These are phyloP conservation scores for Colletotrichum sp. DNA, from an alignment of 2,329 filamentous ascomycete species.

Conservation along the genomic window DNA sequence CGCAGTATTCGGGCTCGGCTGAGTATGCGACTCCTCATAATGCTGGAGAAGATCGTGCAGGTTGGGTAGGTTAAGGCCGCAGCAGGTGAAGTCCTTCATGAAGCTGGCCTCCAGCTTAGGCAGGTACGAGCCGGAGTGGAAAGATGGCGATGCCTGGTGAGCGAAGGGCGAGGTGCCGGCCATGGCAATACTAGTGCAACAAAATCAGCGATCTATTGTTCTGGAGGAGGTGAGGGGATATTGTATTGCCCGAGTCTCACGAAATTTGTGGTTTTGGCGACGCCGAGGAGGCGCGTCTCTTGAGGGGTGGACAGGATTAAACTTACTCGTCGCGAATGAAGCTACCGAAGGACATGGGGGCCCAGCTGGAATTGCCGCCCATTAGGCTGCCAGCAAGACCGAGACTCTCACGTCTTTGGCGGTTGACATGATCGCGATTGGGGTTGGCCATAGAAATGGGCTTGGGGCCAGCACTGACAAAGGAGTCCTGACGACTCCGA, in stretches of 20 bases:
- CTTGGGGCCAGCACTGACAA: constrained; percentile 69
- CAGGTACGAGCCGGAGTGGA: constrained; percentile 94
- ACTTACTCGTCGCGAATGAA: constrained; percentile 98
- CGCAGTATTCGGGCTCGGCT: constrained; percentile 56
- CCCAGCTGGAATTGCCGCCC: constrained; percentile 90
- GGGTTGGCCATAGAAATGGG: constrained; percentile 71
- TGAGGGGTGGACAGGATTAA: constrained; percentile 24
- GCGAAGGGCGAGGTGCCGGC: constrained; percentile 93
- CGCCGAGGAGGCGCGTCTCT: neutral
- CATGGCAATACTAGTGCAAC: constrained; percentile 80
- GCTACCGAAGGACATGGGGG: constrained; percentile 92
- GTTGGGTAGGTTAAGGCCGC: constrained; percentile 85
- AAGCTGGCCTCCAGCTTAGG: constrained; percentile 97
- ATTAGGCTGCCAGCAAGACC: constrained; percentile 69
- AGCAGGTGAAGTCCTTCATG: constrained; percentile 97
- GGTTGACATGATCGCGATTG: constrained; percentile 63
- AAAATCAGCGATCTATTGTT: neutral
- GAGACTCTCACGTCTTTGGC: constrained; percentile 65
- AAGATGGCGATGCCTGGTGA: constrained; percentile 84
- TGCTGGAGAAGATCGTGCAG: constrained; percentile 95
- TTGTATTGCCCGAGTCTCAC: neutral
- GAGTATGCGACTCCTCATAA: constrained; percentile 93
- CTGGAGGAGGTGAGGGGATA: neutral
- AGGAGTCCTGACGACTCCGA: constrained; percentile 68
- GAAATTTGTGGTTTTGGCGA: neutral